These are phyloP conservation scores for Didymella pinodella DNA, from an alignment of 2,329 filamentous ascomycete genomes.

Conservation along the genomic window DNA sequence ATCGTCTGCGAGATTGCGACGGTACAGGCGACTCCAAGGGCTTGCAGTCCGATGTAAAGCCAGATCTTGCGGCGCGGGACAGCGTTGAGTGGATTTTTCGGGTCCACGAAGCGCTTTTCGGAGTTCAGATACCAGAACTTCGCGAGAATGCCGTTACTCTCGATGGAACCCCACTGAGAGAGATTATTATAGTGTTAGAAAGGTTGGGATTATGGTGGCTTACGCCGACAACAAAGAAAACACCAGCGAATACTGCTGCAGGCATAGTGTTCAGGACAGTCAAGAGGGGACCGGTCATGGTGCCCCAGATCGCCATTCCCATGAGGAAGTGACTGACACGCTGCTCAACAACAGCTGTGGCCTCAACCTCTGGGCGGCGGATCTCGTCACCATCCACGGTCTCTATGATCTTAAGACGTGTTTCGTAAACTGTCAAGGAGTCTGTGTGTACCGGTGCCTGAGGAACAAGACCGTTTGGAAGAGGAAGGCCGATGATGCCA, in stretches of 20 bases:
- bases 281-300: constrained; percentile 63
- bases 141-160: constrained; percentile 59
- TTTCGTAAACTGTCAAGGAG: constrained; percentile 54
- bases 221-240: constrained; percentile 64
- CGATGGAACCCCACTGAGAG: constrained; percentile 52
- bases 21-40: constrained; percentile 57
- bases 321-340: constrained; percentile 63
- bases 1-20: constrained; percentile 66
- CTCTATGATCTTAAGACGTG: constrained; percentile 46
- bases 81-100: constrained; percentile 55
- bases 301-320: constrained; percentile 61
- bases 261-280: constrained; percentile 61
- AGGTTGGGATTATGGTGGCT: constrained; percentile 17
- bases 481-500: constrained; percentile 61
- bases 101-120: constrained; percentile 58
- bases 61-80: constrained; percentile 56
- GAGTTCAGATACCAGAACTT: constrained; percentile 58
- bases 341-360: constrained; percentile 61
- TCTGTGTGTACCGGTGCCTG: constrained; percentile 66
- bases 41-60: constrained; percentile 60
- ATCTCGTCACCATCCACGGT: constrained; percentile 55
- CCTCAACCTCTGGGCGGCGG: constrained; percentile 54
- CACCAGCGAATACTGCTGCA: constrained; percentile 60
- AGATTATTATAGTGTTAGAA: not conserved
- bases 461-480: constrained; percentile 64